Percentiles rank a stretch among this genome's conserved stretches.
phyloP scores from a whole-genome alignment of 768 basidiomycete species.

The Pleurotus platypus region DNA sequence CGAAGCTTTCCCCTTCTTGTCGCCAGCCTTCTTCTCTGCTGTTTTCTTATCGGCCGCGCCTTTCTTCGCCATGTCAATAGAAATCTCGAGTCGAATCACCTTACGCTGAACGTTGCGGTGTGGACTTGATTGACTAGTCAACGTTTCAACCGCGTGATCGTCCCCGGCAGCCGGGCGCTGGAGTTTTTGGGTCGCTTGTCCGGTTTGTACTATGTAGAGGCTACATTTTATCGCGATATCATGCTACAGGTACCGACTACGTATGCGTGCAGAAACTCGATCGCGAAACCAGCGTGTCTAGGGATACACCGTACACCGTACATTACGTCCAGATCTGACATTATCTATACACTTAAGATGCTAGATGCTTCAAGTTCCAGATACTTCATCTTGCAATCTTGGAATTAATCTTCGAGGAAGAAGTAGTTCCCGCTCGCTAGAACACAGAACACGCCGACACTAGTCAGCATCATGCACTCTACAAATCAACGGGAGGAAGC shows the following conservation, averaged over 20 bases:
- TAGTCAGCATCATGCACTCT: too few species aligned
- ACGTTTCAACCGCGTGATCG: slow-evolving; percentile 11
- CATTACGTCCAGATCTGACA: background rate
- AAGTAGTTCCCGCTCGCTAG: slow-evolving; percentile 83
- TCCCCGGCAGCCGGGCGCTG: too few species aligned
- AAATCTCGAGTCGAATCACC: background rate
- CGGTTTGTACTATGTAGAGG: too few species aligned
- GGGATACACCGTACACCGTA: background rate
- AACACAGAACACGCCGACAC: background rate
- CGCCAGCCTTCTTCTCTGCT: slow-evolving; percentile 27
- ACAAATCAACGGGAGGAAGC: too few species aligned
- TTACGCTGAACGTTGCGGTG: background rate
- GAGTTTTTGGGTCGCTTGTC: too few species aligned
- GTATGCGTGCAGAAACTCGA: too few species aligned
- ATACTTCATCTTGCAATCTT: too few species aligned
- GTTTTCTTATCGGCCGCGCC: slow-evolving; percentile 27
- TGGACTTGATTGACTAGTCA: too few species aligned
- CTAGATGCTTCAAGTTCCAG: too few species aligned
- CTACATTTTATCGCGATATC: too few species aligned
- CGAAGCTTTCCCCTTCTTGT: slow-evolving; percentile 43
- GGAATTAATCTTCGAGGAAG: slow-evolving; percentile 77
- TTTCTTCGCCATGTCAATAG: slow-evolving; percentile 32
- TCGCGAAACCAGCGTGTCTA: background rate
- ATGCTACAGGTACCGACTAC: too few species aligned
- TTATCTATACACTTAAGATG: too few species aligned